Evolutionary conservation across 129 eudicot species (phyloP).

Genomic region (Apium graveolens): DNA sequence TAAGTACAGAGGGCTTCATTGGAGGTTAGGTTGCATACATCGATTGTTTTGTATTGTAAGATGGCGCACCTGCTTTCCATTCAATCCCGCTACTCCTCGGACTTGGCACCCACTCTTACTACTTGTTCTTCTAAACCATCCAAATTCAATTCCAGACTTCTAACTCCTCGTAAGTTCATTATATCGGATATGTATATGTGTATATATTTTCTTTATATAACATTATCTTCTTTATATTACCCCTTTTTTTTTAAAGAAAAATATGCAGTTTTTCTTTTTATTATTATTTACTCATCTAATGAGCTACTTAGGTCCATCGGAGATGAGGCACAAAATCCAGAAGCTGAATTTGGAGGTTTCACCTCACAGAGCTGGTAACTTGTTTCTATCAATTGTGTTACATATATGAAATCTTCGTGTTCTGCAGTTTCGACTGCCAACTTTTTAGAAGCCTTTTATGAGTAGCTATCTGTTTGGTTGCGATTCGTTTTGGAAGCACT

Average conservation of each 20-base stretch:
- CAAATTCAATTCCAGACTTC: slow-evolving; percentile 20
- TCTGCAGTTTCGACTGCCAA: neutral
- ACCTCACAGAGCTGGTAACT: slow-evolving; percentile 93
- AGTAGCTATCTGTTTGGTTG: neutral
- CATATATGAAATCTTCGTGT: neutral
- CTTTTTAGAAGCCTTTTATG: neutral
- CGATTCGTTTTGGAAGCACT: too few relatives aligned
- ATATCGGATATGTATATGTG: too few relatives aligned
- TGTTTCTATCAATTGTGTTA: neutral
- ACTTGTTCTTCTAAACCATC: slow-evolving; percentile 10
- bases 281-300: slow-evolving; percentile 8
- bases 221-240: neutral
- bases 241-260: too few relatives aligned
- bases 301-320: slow-evolving; percentile 26
- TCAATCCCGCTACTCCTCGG: neutral
- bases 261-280: neutral
- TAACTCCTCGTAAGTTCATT: slow-evolving; percentile 16
- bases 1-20: neutral
- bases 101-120: neutral
- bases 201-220: too few relatives aligned
- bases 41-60: too few relatives aligned
- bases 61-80: neutral
- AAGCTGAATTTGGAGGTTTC: slow-evolving; percentile 70
- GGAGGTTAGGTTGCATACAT: neutral
- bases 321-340: slow-evolving; percentile 36